Base-by-base conservation (phyloP, 306 rosid species). In the Lathyrus sativus region DNA sequence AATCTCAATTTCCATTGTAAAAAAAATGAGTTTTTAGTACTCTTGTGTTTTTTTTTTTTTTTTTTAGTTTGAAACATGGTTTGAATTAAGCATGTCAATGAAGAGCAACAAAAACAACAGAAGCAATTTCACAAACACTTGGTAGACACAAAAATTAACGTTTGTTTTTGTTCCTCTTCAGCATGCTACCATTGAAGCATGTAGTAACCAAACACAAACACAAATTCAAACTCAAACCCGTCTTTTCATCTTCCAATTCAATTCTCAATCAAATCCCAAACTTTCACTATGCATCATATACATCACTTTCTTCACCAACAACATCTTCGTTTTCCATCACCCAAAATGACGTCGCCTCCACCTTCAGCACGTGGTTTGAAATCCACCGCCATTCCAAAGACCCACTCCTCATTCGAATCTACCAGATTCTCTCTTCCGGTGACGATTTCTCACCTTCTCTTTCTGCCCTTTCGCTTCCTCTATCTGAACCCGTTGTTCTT, bases 361-460 rank as follows among this genome's bases (percentile, higher is more conserved):
- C 50, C 33, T 83, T 92, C 83, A 86, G 77, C 70, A 72, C 76
- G 4, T 89, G 98, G 96, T 89, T 89, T 70, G 67, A 43, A 41
- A 41, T 61, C 12, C 70, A 73, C 17, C 39, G 69, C 37, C 11
- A 1, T 11, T 41, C 65, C 10, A 19, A 33, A 2, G 82, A 67
- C 59, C 80, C 64, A 10, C 51, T 89, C 42, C 39, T 83, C n/a
- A 12, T 11, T 24, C 80, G 66, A 66, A 89, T 92, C 75, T 89
- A 77, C 71, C 66, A 46, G 37, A 86, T 88, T 48, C 79, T 92
- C 15, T 38, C 67, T 7, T 7, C 62, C 45, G 11, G 13, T 43
- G 79, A 64, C 48, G 81, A 71, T 54, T 10, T 62, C 58, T 14
- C 81, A 17, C 51, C 54, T 24, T 76, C 82, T 0, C 93, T 92